Evolutionary conservation across 2,329 filamentous ascomycete genomes (phyloP), one percentile per base, ranked within the genome.

Genomic region (Cytospora chrysosperma): DNA sequence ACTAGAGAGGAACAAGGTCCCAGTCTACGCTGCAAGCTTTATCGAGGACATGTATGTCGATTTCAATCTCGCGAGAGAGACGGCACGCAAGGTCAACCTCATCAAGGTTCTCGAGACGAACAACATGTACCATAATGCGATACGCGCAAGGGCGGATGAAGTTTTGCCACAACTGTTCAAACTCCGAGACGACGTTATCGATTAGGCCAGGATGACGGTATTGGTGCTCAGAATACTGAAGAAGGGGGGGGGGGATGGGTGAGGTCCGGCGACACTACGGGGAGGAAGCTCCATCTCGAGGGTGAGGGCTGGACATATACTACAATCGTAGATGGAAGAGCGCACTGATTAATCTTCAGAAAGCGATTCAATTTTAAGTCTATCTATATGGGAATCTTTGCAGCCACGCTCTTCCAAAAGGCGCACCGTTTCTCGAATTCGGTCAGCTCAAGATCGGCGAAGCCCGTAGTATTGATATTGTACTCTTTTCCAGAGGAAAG

Each of bases 61-160:
- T 68, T 88, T 81, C 67, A 82, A 84, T 1, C 74, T 88, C 24
- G 84, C 85, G 4, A 77, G 80, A 68, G 81, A 85, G 67, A 90
- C 88, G n/a, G 88, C 85, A n/a, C 58, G 78, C 49, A 84, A 88
- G 71, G 90, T 97, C 73, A 89, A 85, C 73, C 88, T 87, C 1
- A 89, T 86, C 72, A 93, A 92, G 78, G 87, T 91, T 49, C 95
- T 89, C 70, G 86, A 95, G 72, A 97, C 92, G 47, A 97, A 97
- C 73, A 81, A 83, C 27, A 85, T 66, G 62, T 95, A 95, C 72
- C 94, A 98, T 75, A 89, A 95, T 72, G 94, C 90, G 0, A 74
- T 97, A 51, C 82, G 91, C 64, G 82, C 83, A 58, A 90, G 86
- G 75, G 81, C 88, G 5, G 89, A 92, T 30, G 91, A 96, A 68